These are phyloP conservation scores for Ampelomyces quisqualis DNA, from an alignment of 2,329 filamentous ascomycete genomes.

Conservation along the genomic window DNA sequence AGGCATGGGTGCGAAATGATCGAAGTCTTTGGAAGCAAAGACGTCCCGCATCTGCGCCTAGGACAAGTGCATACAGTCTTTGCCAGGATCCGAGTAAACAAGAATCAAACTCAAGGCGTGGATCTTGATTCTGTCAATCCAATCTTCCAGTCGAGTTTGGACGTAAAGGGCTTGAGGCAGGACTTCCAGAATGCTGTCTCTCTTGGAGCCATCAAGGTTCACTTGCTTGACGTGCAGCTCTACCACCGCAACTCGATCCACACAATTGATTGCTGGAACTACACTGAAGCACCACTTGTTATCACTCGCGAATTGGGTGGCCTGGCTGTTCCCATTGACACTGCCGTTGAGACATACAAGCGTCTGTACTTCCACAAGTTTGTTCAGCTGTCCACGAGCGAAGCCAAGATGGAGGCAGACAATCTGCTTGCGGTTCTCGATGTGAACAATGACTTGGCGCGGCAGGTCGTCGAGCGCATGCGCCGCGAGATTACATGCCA, in stretches of 20 bases:
- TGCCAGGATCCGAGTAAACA: slow-evolving; percentile 20
- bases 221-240: slow-evolving; percentile 30
- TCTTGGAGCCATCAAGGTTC: slow-evolving; percentile 22
- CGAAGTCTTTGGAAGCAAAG: slow-evolving; percentile 15
- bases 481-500: slow-evolving; percentile 22
- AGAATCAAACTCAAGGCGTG: slow-evolving; percentile 15
- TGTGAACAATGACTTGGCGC: slow-evolving; percentile 9
- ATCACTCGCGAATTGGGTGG: slow-evolving; percentile 25
- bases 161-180: slow-evolving; percentile 22
- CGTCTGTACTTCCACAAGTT: slow-evolving; percentile 25
- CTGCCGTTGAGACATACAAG: slow-evolving; percentile 23
- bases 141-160: slow-evolving; percentile 24
- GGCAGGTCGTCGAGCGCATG: slow-evolving; percentile 20
- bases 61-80: slow-evolving; percentile 33
- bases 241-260: slow-evolving; percentile 25
- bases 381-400: slow-evolving; percentile 7
- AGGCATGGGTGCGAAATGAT: slow-evolving; percentile 31
- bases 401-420: slow-evolving; percentile 10
- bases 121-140: slow-evolving; percentile 22
- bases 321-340: slow-evolving; percentile 18
- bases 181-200: slow-evolving; percentile 20
- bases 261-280: slow-evolving; percentile 24
- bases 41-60: slow-evolving; percentile 22
- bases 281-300: slow-evolving; percentile 25
- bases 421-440: slow-evolving; percentile 4